Evolutionary conservation across 2,329 filamentous ascomycete species (phyloP).

Genomic region (Beauveria scarabaeidicola): DNA sequence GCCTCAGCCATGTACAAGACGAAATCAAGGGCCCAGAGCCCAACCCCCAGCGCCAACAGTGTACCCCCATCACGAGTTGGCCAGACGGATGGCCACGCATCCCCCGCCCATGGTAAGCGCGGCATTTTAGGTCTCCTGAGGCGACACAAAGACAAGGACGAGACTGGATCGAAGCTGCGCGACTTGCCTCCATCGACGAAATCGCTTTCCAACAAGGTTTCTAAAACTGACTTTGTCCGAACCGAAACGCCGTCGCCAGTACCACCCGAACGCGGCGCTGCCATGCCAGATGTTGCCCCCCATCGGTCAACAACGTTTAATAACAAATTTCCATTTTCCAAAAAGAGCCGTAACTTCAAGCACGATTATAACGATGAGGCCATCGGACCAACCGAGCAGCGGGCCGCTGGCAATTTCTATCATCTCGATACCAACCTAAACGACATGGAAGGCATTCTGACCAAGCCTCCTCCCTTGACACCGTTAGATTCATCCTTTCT

Average conservation of each 20-base stretch:
- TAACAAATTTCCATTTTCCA: conserved; percentile 55
- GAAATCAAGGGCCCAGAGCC: conserved; percentile 63
- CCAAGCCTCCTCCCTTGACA: conserved; percentile 59
- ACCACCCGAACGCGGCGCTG: conserved; percentile 22
- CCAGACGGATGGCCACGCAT: conserved; percentile 47
- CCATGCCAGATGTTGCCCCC: conserved; percentile 20
- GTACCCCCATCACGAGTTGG: conserved; percentile 42
- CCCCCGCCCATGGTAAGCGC: conserved; percentile 47
- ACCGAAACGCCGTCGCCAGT: conserved; percentile 28
- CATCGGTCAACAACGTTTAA: conserved; percentile 46
- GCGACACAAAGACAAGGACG: conserved; percentile 48
- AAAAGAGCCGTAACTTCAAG: conserved; percentile 41
- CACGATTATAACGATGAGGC: conserved; percentile 49
- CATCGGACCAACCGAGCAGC: conserved; percentile 51
- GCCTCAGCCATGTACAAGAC: conserved; percentile 37
- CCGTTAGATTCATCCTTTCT: conserved; percentile 55
- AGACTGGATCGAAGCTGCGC: conserved; percentile 29
- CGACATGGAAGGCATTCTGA: conserved; percentile 86
- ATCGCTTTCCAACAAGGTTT: conserved; percentile 43
- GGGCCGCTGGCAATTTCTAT: conserved; percentile 55
- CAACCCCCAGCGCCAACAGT: conserved; percentile 68
- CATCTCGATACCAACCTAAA: conserved; percentile 79
- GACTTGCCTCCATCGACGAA: conserved; percentile 44
- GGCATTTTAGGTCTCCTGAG: conserved; percentile 43
- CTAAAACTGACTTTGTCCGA: conserved; percentile 37